Evolutionary conservation across 495 filamentous ascomycete species (phyloP), one percentile per base, ranked within the genome.

Genomic region (Penicillium antarcticum): DNA sequence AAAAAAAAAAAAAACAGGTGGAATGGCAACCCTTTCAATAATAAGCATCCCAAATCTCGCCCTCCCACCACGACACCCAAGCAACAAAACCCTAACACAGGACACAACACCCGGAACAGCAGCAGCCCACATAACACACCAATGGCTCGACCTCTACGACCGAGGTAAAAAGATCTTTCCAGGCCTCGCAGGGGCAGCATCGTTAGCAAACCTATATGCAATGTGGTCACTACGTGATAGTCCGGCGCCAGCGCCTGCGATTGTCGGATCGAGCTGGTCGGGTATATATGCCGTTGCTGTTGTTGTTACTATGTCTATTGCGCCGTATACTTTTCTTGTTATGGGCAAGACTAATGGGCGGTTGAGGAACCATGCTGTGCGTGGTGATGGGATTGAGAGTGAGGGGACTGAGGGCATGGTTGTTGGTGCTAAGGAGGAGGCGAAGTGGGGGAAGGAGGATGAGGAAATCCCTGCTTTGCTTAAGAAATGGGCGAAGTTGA

Each of bases 131-230:
- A 21, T 66, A 29, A 50, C 58, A 6, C 58, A 61, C 32, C 71
- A 73, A 52, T 74, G 64, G 67, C 43, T 55, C n/a, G 53, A 55
- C 33, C 35, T 62, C 21, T 74, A 63, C 48, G 35, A 62, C 3
- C 58, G 53, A 12, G 69, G 69, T 14, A 57, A 57, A 16, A 37
- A 29, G 6, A 60, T 58, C 41, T 61, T 63, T 34, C 69, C 67
- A 0, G 32, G 45, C 0, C 35, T 70, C 1, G 58, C 57, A 1
- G 18, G 46, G 0, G 23, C 55, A 9, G 45, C 61, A 2, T 63
- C 66, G 0, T 42, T 67, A 4, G 68, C 62, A 8, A 67, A 68
- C 51, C 56, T 60, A 4, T 72, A 71, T 32, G 52, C 61, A 17
- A 56, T 60, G 34, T 66, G 67, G 62, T 35, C 23, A 6, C 53